Conservation (phyloP, 257 asterid genomes). For the Galeopsis tetrahit region DNA sequence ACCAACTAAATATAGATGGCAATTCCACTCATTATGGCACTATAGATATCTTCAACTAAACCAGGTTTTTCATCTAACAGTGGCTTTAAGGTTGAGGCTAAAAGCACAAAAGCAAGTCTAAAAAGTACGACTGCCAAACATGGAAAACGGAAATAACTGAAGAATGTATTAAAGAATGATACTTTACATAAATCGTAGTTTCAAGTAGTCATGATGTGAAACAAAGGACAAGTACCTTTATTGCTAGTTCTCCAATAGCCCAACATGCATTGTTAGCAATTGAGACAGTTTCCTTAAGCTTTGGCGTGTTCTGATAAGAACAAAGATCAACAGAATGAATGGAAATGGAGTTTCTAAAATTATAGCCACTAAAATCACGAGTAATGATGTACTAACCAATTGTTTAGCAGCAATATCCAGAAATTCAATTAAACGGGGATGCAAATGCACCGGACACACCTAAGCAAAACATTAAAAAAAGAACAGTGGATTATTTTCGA, state of each 20-base stretch:
- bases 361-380: constrained; percentile 12
- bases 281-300: constrained; percentile 88
- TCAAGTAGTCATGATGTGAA: constrained; percentile 5
- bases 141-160: neutral
- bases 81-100: neutral
- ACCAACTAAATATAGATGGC: constrained; percentile 1
- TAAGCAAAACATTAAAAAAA: constrained; percentile 31
- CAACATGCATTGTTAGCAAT: constrained; percentile 99
- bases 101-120: constrained; percentile 12
- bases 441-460: constrained; percentile 58
- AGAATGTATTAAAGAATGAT: constrained; percentile 16
- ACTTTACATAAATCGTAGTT: constrained; percentile 9
- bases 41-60: constrained; percentile 7
- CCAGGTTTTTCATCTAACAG: neutral
- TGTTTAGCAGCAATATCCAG: constrained; percentile 90
- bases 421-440: constrained; percentile 76
- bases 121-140: neutral
- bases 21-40: neutral
- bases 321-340: constrained; percentile 23
- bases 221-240: constrained; percentile 29
- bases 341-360: constrained; percentile 18
- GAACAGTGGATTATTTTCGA: neutral
- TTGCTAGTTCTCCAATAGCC: constrained; percentile 98
- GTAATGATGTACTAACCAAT: constrained; percentile 61
- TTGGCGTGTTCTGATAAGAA: constrained; percentile 63